Conservation (phyloP, 176 grass and related monocot species). For the Miscanthus lutarioriparius region DNA sequence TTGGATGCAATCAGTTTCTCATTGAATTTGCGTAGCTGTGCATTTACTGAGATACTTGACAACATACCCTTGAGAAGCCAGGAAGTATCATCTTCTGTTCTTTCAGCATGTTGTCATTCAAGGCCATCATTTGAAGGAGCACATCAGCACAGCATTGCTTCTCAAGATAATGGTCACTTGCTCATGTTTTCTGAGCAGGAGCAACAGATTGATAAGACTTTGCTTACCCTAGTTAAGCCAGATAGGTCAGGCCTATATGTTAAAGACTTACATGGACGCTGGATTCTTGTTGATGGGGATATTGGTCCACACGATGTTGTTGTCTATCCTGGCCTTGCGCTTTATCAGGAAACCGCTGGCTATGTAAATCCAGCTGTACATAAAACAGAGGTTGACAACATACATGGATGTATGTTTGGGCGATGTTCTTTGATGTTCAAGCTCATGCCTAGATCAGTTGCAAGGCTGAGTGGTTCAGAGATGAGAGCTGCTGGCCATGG, state of each 20-base stretch:
- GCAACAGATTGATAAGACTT: constrained; percentile 71
- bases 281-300: constrained; percentile 71
- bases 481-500: constrained; percentile 80
- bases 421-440: constrained; percentile 79
- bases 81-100: constrained; percentile 87
- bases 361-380: constrained; percentile 68
- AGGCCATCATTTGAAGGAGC: constrained; percentile 66
- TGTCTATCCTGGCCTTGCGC: constrained; percentile 74
- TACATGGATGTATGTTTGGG: constrained; percentile 60
- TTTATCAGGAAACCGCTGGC: constrained; percentile 83
- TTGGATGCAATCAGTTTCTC: constrained; percentile 79
- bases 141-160: constrained; percentile 44
- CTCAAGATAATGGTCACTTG: constrained; percentile 49
- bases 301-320: constrained; percentile 74
- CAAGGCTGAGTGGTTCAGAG: constrained; percentile 66
- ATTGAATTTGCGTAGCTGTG: constrained; percentile 63
- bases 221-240: constrained; percentile 77
- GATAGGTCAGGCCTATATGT: constrained; percentile 76
- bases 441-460: constrained; percentile 74
- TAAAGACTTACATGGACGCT: constrained; percentile 76
- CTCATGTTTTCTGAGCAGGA: constrained; percentile 65
- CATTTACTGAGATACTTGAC: constrained; percentile 79
- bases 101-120: constrained; percentile 80
- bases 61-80: constrained; percentile 72
- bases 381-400: constrained; percentile 52